Conservation (phyloP, 2,329 filamentous ascomycete species). For the Diplodia scrobiculata region DNA sequence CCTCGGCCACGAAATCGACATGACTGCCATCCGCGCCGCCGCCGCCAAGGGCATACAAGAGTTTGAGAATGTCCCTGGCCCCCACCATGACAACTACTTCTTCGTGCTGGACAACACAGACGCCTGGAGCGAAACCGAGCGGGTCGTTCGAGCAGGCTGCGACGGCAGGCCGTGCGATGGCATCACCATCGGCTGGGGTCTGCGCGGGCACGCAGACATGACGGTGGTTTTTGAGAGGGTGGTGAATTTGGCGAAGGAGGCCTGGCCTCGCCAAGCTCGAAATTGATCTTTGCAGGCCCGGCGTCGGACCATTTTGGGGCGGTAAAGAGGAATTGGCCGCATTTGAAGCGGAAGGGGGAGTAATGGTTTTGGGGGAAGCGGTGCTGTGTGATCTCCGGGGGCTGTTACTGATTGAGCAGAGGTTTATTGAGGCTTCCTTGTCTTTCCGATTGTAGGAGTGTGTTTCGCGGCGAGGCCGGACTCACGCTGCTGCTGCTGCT, state of each 20-base stretch:
- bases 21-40: neutral
- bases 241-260: neutral
- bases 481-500: too few relatives aligned
- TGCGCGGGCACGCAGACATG: neutral
- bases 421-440: too few relatives aligned
- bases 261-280: neutral
- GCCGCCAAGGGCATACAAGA: neutral
- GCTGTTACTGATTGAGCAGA: too few relatives aligned
- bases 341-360: neutral
- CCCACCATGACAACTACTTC: neutral
- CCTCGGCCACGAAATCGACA: neutral
- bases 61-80: neutral
- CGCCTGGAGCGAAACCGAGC: neutral
- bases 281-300: neutral
- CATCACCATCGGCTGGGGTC: conserved; percentile 7
- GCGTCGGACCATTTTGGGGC: neutral
- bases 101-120: neutral
- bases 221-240: neutral
- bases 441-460: too few relatives aligned
- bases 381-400: too few relatives aligned
- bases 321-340: neutral
- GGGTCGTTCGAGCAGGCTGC: neutral
- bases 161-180: neutral
- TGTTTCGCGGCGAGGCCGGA: too few relatives aligned
- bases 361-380: neutral